Base-by-base conservation (phyloP, 73 alveolate genomes). In the Paramecium bursaria region DNA sequence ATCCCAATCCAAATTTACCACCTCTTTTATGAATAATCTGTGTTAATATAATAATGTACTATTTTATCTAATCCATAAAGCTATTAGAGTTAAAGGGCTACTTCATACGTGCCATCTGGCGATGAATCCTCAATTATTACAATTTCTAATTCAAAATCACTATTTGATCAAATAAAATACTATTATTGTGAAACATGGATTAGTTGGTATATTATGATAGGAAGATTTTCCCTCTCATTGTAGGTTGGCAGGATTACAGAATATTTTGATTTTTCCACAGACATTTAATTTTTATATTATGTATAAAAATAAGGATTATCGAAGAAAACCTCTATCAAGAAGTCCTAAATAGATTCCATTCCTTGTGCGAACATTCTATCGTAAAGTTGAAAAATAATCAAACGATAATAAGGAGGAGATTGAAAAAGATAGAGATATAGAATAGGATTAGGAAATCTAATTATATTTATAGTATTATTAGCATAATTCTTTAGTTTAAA, bases 1-100 rank as follows among this genome's bases (percentile, higher is more conserved):
- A 76, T 15, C 99, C 99, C 35, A 97, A 96, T 35, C 99, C 99
- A 46, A 97, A 33, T 87, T 97, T 97, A 3, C 99, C 99, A 17
- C 99, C 98, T 61, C 99, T 85, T 15, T 88, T 88, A 48, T 80
- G 95, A 31, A 97, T 53, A 42, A 79, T 73, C 80, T 53, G 30
- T 53, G 9, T 53, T 17, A 14, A 53, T 4, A 53, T 42, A 42
- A 42, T 42, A 42, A 9, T 11, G 85, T 53, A 74, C 76, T 48
- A 97, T 92, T 51, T 86, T 93, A 74, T 90, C 94, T 25, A 91
- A 90, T 29, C 98, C 98, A 87, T 91, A 97, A 67, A 96, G 29
- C 77, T 86, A 87, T 87, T 95, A 92, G 77, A 97, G 90, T 57
- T 91, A 94, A 52, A 74, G 50, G 50, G 94, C 98, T 31, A 92